phyloP scores from a whole-genome alignment of 176 grass and related monocot species.

The Saccharum spontaneum region DNA sequence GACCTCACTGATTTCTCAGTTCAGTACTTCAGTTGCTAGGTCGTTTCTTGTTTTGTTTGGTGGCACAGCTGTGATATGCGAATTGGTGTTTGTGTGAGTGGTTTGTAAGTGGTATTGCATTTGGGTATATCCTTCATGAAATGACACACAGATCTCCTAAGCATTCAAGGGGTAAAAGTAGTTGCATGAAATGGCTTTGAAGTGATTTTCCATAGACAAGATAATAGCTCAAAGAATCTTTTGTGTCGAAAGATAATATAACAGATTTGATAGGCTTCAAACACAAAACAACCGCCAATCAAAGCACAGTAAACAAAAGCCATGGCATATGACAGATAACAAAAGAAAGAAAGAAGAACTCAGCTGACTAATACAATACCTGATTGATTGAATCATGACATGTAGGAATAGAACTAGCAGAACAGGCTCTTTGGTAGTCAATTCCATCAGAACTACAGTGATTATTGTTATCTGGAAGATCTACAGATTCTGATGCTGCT shows the following conservation, averaged over 20 bases:
- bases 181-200: conserved; percentile 16
- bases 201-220: conserved; percentile 1
- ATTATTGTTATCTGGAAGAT: conserved; percentile 25
- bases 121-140: background rate
- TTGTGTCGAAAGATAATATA: conserved; percentile 15
- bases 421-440: conserved; percentile 9
- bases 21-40: background rate
- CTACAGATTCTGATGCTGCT: conserved; percentile 29
- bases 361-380: conserved; percentile 22
- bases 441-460: conserved; percentile 26
- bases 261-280: background rate
- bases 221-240: background rate
- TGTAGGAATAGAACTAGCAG: conserved; percentile 25
- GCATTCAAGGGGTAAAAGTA: background rate
- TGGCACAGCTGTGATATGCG: background rate
- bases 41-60: background rate
- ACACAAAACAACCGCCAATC: background rate
- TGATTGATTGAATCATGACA: conserved; percentile 36
- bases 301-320: background rate
- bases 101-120: background rate
- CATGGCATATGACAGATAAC: background rate
- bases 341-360: conserved; percentile 6
- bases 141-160: background rate
- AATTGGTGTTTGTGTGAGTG: background rate
- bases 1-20: background rate